Percentiles rank a stretch among this genome's conserved stretches.
Conservation (phyloP, 495 filamentous ascomycete species). For the Penicillium cinerascens region DNA sequence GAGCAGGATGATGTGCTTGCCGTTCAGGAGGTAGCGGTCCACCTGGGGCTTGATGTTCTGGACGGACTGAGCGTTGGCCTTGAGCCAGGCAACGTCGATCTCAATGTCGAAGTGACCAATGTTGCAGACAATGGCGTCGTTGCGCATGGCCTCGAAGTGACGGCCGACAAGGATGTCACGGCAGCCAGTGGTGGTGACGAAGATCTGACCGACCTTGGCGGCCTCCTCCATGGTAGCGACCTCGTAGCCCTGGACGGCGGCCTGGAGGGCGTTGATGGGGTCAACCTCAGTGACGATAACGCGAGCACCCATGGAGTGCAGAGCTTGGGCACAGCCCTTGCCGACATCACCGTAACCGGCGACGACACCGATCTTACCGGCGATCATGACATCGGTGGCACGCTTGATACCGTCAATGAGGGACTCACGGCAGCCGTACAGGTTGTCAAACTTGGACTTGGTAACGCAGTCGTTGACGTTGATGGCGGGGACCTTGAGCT, state of each 20-base stretch:
- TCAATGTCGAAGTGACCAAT: conserved; percentile 99
- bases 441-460: conserved; percentile 99
- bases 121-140: conserved; percentile 99
- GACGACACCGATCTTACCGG: conserved; percentile 95
- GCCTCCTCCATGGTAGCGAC: conserved; percentile 98
- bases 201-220: conserved; percentile 85
- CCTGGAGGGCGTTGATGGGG: conserved; percentile 99
- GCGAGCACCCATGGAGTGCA: conserved; percentile 94
- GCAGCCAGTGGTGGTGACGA: conserved; percentile 99
- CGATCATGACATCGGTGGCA: conserved; percentile 99
- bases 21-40: conserved; percentile 95
- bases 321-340: conserved; percentile 95
- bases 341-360: conserved; percentile 98
- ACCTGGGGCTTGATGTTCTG: conserved; percentile 99
- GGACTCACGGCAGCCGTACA: conserved; percentile 98
- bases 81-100: conserved; percentile 99
- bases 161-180: conserved; percentile 87
- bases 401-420: conserved; percentile 99
- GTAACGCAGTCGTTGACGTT: conserved; percentile 99
- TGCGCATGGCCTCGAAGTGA: conserved; percentile 97
- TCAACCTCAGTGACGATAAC: conserved; percentile 97
- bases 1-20: conserved; percentile 95
- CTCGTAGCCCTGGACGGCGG: conserved; percentile 94
- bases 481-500: conserved; percentile 91
- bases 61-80: conserved; percentile 85